Evolutionary conservation across 2,329 filamentous ascomycete genomes (phyloP).

Genomic region (Nigrograna mackinnonii): DNA sequence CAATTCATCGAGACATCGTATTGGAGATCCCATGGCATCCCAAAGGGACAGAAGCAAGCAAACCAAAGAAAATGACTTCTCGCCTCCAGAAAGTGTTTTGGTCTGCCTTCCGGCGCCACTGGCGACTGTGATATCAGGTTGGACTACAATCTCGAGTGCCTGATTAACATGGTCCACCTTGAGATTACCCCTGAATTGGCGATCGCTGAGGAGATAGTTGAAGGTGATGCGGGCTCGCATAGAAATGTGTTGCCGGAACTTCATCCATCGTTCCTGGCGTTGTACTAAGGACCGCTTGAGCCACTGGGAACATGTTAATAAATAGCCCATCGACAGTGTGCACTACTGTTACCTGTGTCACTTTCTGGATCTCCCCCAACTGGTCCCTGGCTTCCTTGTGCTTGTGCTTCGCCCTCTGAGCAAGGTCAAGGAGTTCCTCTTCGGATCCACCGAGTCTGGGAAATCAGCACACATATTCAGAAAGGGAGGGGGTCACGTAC

Average conservation of each 20-base stretch:
- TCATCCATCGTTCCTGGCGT: constrained; percentile 75
- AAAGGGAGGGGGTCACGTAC: constrained; percentile 7
- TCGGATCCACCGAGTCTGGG: constrained; percentile 36
- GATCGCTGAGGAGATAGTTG: constrained; percentile 83
- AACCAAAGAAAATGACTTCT: constrained; percentile 97
- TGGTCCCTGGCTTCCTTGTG: constrained; percentile 23
- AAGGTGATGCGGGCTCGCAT: constrained; percentile 85
- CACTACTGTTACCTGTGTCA: constrained; percentile 12
- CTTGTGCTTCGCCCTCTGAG: constrained; percentile 32
- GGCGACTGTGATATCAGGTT: constrained; percentile 70
- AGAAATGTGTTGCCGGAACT: constrained; percentile 84
- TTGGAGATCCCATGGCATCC: constrained; percentile 97
- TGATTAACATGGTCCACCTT: constrained; percentile 76
- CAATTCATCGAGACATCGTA: constrained; percentile 96
- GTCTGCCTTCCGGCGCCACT: constrained; percentile 76
- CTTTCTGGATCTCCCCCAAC: constrained; percentile 15
- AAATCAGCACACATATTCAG: constrained; percentile 1
- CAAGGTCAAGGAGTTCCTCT: constrained; percentile 25
- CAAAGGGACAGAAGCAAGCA: constrained; percentile 90
- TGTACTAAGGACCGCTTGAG: constrained; percentile 63
- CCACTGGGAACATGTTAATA: background rate
- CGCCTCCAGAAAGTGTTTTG: constrained; percentile 90
- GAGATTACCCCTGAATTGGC: constrained; percentile 83
- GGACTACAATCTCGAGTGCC: constrained; percentile 74
- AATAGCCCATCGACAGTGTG: background rate